A percentile compares a stretch with the other conserved stretches of the same genome.
Evolutionary conservation across 2,329 filamentous ascomycete species (phyloP).

Genomic region (Aspergillus aculeatinus): DNA sequence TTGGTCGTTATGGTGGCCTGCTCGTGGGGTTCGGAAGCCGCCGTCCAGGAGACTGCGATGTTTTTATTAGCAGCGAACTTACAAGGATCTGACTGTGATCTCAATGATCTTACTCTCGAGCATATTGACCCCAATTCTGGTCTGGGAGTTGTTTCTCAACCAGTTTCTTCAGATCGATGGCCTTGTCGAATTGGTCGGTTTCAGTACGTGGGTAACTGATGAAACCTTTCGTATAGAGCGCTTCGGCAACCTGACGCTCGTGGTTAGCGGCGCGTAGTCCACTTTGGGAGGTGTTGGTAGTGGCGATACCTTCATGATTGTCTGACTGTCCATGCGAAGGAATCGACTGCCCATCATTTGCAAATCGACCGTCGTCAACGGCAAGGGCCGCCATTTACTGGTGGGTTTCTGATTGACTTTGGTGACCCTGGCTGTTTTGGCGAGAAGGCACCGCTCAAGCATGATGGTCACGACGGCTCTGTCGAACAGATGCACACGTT

Average conservation of each 20-base stretch:
- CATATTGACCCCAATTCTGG: constrained; percentile 74
- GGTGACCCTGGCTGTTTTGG: constrained; percentile 73
- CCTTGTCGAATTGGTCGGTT: constrained; percentile 90
- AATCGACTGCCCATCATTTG: constrained; percentile 93
- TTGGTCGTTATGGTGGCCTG: constrained; percentile 88
- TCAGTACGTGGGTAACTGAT: constrained; percentile 98
- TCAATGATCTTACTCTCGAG: constrained; percentile 54
- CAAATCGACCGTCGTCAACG: constrained; percentile 90
- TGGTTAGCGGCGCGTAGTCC: neutral
- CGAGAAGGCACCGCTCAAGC: constrained; percentile 78
- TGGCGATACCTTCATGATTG: constrained; percentile 70
- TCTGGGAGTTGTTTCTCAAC: constrained; percentile 82
- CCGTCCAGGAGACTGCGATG: constrained; percentile 63
- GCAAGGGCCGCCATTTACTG: constrained; percentile 89
- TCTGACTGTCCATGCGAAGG: constrained; percentile 84
- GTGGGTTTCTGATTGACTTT: constrained; percentile 90
- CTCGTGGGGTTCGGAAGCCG: constrained; percentile 75
- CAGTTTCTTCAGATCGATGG: constrained; percentile 76
- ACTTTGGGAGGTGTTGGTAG: neutral
- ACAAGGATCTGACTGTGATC: neutral
- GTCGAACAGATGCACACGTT: constrained; percentile 80
- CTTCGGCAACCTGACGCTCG: constrained; percentile 63
- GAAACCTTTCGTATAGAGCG: constrained; percentile 88
- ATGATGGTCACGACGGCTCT: constrained; percentile 75
- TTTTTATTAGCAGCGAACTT: constrained; percentile 8